Evolutionary conservation across 495 filamentous ascomycete genomes (phyloP).

Genomic region (Astrothelium subdiscretum): DNA sequence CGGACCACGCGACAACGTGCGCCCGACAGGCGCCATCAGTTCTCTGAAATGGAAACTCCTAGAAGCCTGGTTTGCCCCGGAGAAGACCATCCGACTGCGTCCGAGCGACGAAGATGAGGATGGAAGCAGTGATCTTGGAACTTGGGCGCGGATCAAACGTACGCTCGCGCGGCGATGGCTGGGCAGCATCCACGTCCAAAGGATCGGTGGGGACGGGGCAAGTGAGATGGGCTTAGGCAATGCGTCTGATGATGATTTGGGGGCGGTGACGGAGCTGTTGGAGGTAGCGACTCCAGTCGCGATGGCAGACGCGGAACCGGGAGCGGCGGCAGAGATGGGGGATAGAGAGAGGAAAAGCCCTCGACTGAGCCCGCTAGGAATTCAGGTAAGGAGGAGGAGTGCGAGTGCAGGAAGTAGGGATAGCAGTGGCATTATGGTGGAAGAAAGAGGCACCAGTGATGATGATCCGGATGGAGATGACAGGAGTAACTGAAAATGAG

Average conservation of each 20-base stretch:
- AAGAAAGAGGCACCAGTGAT: constrained; percentile 30
- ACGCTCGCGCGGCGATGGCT: constrained; percentile 36
- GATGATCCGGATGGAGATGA: constrained; percentile 16
- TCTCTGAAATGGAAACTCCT: constrained; percentile 38
- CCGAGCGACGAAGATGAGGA: constrained; percentile 24
- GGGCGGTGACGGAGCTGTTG: constrained; percentile 17
- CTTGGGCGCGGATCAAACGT: constrained; percentile 35
- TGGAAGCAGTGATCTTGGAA: constrained; percentile 23
- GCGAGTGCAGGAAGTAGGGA: constrained; percentile 24
- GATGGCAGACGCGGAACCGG: constrained; percentile 18
- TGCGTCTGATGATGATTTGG: constrained; percentile 11
- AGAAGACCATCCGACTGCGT: constrained; percentile 21
- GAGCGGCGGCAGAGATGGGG: constrained; percentile 14
- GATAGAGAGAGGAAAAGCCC: constrained; percentile 7
- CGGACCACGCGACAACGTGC: constrained; percentile 34
- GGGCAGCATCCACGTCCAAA: constrained; percentile 20
- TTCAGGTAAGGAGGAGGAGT: constrained; percentile 12
- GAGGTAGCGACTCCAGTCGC: constrained; percentile 17
- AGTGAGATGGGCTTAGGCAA: constrained; percentile 13
- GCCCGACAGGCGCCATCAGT: constrained; percentile 23
- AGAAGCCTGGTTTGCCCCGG: constrained; percentile 32
- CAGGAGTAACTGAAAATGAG: neutral
- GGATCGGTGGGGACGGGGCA: constrained; percentile 7
- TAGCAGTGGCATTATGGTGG: constrained; percentile 30
- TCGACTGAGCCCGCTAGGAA: constrained; percentile 11